phyloP scores from a whole-genome alignment of 495 filamentous ascomycete genomes.

The Emericellopsis terricola region DNA sequence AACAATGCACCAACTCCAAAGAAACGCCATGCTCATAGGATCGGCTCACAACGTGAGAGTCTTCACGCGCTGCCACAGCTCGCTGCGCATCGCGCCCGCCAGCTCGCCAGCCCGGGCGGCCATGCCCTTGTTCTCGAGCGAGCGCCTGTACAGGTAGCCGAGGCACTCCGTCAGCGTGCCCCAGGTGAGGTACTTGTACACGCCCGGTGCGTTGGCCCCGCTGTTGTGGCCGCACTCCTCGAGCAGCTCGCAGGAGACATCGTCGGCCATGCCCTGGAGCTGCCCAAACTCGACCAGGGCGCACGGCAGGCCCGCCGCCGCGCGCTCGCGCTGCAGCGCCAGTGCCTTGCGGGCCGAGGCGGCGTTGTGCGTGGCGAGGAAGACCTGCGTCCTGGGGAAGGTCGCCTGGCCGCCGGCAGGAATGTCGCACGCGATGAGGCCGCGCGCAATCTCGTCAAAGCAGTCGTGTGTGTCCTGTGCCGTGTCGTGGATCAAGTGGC shows the following conservation, averaged over 20 bases:
- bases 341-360: constrained; percentile 58
- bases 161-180: constrained; percentile 83
- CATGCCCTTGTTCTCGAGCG: constrained; percentile 84
- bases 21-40: no score
- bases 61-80: constrained; percentile 46
- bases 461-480: constrained; percentile 58
- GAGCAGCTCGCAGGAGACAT: constrained; percentile 71
- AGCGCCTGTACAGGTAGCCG: constrained; percentile 73
- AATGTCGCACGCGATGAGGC: constrained; percentile 20
- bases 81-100: constrained; percentile 50
- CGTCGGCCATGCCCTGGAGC: constrained; percentile 96
- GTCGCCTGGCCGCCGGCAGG: constrained; percentile 19
- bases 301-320: no score
- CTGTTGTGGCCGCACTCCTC: constrained; percentile 21
- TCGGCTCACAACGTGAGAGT: no score
- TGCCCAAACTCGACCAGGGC: constrained; percentile 67
- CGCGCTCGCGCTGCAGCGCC: constrained; percentile 14
- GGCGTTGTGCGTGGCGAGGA: constrained; percentile 84
- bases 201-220: constrained; percentile 30
- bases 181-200: constrained; percentile 87
- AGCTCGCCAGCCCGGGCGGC: constrained; percentile 60
- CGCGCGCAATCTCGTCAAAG: constrained; percentile 20
- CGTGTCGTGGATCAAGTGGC: constrained; percentile 57
- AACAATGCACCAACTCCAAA: no score
- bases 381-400: constrained; percentile 49